Percentiles rank a stretch among this genome's conserved stretches.
phyloP scores from a whole-genome alignment of 768 basidiomycete genomes.

The Mycena maculata region DNA sequence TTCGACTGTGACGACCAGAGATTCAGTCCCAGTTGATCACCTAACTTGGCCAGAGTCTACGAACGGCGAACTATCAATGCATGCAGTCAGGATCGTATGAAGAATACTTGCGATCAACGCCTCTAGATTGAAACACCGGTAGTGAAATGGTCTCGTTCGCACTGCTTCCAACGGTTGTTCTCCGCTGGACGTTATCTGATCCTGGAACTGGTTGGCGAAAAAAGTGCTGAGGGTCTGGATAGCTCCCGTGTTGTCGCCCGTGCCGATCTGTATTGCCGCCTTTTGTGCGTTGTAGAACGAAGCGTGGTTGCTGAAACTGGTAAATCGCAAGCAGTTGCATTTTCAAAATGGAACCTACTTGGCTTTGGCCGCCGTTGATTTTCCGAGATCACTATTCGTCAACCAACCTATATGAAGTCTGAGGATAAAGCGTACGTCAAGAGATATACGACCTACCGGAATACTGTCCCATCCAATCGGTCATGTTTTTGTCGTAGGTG shows the following conservation, averaged over 20 bases:
- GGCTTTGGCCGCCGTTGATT: conserved; percentile 52
- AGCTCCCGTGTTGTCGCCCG: conserved; percentile 57
- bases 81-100: background rate
- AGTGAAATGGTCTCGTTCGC: conserved; percentile 66
- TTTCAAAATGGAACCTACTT: conserved; percentile 53
- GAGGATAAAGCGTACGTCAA: too few species aligned
- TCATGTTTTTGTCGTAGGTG: conserved; percentile 52
- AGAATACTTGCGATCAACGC: conserved; percentile 61
- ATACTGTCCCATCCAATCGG: conserved; percentile 57
- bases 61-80: background rate
- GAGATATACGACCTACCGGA: too few species aligned
- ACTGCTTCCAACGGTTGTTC: conserved; percentile 70
- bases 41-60: conserved; percentile 66
- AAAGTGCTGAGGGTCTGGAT: conserved; percentile 50
- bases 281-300: conserved; percentile 62
- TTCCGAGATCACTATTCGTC: conserved; percentile 54
- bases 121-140: conserved; percentile 69
- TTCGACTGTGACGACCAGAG: conserved; percentile 60
- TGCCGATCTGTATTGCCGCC: conserved; percentile 53
- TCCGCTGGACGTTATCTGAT: conserved; percentile 63
- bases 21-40: conserved; percentile 61
- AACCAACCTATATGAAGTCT: conserved; percentile 64
- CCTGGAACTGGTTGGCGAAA: conserved; percentile 54
- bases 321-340: too few species aligned
- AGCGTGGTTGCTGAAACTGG: conserved; percentile 60